A percentile compares a stretch with the other conserved stretches of the same genome.
phyloP scores from a whole-genome alignment of 1,139 yeast genomes.

The Wickerhamomyces sp. region DNA sequence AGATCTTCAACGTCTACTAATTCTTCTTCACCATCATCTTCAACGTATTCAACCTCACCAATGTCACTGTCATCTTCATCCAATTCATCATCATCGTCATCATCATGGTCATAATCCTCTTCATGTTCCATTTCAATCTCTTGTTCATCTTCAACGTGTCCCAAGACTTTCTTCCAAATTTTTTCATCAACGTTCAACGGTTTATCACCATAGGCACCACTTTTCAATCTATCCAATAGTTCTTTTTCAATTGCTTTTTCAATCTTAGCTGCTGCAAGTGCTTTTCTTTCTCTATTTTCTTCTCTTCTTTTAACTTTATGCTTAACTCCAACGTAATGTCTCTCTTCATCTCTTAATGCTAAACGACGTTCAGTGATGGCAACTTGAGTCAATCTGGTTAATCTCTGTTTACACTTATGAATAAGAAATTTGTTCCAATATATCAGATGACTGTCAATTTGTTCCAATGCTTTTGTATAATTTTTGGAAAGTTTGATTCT shows the following conservation, averaged over 20 bases:
- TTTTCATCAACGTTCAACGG: conserved; percentile 95
- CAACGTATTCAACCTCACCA: conserved; percentile 81
- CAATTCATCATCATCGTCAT: conserved; percentile 42
- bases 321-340: conserved; percentile 86
- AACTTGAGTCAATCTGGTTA: conserved; percentile 90
- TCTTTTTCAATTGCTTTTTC: conserved; percentile 97
- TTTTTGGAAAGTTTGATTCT: conserved; percentile 84
- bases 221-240: conserved; percentile 85
- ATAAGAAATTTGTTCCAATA: conserved; percentile 92
- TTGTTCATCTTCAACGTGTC: conserved; percentile 61
- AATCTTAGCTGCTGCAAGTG: conserved; percentile 91
- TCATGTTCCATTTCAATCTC: conserved; percentile 60
- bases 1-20: conserved; percentile 88
- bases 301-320: conserved; percentile 95
- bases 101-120: conserved; percentile 50
- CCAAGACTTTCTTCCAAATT: conserved; percentile 91
- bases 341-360: conserved; percentile 86
- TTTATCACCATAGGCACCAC: conserved; percentile 97
- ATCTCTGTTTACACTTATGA: conserved; percentile 92
- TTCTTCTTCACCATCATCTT: conserved; percentile 83
- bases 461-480: conserved; percentile 80
- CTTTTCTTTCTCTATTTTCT: conserved; percentile 90
- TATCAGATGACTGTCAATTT: conserved; percentile 77
- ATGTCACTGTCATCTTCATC: conserved; percentile 62
- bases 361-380: conserved; percentile 94